phyloP scores from a whole-genome alignment of 306 rosid genomes.

The Gastrolobium villosum region DNA sequence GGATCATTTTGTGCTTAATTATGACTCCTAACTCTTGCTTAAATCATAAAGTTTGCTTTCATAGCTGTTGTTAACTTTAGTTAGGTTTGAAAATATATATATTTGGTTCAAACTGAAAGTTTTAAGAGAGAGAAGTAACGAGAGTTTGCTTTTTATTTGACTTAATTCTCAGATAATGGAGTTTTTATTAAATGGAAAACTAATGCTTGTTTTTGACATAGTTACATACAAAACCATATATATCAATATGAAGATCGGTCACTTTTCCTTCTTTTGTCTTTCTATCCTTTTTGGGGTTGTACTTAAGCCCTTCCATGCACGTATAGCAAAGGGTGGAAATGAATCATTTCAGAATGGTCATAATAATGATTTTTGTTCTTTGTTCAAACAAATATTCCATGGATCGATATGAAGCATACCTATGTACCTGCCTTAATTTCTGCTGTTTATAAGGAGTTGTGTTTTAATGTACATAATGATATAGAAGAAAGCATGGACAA shows the following conservation, averaged over 20 bases:
- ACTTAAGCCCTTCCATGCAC: conserved; percentile 36
- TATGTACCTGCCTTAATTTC: conserved; percentile 34
- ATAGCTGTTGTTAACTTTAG: neutral
- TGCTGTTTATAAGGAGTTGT: conserved; percentile 45
- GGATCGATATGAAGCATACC: conserved; percentile 16
- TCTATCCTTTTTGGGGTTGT: neutral
- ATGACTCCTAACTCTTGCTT: neutral
- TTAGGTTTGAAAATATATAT: neutral
- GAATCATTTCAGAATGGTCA: neutral
- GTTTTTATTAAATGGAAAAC: conserved; percentile 25
- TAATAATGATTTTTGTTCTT: neutral
- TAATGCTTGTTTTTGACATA: conserved; percentile 16
- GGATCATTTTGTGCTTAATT: conserved; percentile 8
- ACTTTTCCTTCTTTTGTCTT: neutral
- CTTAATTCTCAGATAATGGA: conserved; percentile 1
- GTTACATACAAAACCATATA: conserved; percentile 13
- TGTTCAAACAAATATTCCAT: conserved; percentile 23
- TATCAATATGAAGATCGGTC: neutral
- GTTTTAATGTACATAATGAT: conserved; percentile 31
- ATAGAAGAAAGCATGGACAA: conserved; percentile 30
- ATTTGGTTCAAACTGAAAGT: neutral
- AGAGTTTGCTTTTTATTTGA: conserved; percentile 24
- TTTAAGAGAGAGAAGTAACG: neutral
- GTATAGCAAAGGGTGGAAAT: conserved; percentile 4
- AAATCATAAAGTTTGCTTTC: neutral